Base-by-base conservation (phyloP, 2,329 filamentous ascomycete genomes). In the Pleomassaria siparia region DNA sequence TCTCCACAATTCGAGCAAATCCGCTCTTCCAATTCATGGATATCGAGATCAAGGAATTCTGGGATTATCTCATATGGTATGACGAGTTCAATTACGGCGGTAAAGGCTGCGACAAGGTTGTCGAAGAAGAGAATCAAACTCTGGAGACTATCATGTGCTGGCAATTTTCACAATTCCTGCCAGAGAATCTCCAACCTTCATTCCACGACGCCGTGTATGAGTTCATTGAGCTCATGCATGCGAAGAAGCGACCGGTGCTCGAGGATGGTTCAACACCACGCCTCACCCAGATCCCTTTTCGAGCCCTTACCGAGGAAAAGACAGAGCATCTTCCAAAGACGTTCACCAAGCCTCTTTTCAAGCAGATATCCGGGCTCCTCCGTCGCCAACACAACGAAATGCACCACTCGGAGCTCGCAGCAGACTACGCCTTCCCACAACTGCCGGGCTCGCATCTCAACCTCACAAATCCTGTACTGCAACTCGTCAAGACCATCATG, bases 21-120 rank as follows among this genome's bases (percentile, higher is more conserved):
- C 91, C 94, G 0, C 80, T 96, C 0, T 99, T 99, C 74, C 89
- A 96, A 70, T 99, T 99, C 66, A 85, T 99, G 54, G 94, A 99
- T 62, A 79, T 99, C 2, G 89, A 96, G 60, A 94, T 99, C 71
- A 96, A 92, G 58, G 94, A 99, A 68, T 99, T 96, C 72, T 99
- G 94, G 94, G 94, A 99, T 70, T 97, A 96, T 63, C 83, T 99
- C 0, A 85, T 96, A 3, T 99, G 94, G 94, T 97, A 97, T 59
- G 94, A 99, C 60, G 90, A 96, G 72, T 96, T 92, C 78, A 99
- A 99, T 76, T 97, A 97, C 63, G 95, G 94, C 46, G 94, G 94
- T 51, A 95, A 95, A 64, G 94, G 89, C 3, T 96, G 90, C 57
- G 83, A 86, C 41, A 83, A 94, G 61, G 88, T 96, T 3, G 79